phyloP scores from a whole-genome alignment of 208 protist genomes.

The Balamuthia mandrillaris region DNA sequence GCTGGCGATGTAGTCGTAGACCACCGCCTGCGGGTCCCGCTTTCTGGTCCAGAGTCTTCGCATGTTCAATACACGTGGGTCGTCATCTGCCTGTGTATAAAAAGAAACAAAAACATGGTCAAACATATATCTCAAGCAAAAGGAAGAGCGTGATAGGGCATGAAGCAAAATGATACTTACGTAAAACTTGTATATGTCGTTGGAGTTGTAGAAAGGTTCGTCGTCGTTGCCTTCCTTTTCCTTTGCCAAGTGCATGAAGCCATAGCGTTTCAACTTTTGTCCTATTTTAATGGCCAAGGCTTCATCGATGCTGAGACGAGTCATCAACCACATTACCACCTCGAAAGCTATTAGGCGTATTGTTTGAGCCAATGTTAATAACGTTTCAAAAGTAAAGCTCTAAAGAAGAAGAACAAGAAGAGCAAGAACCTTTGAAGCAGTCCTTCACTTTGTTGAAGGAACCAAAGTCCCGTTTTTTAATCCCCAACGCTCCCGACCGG shows the following conservation, averaged over 20 bases:
- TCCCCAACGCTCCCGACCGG: neutral
- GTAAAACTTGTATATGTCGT: constrained; percentile 19
- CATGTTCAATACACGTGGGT: neutral
- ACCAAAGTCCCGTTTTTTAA: constrained; percentile 14
- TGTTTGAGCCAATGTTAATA: too few species aligned
- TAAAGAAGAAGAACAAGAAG: too few species aligned
- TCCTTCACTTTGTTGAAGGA: constrained; percentile 29
- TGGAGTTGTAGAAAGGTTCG: constrained; percentile 15
- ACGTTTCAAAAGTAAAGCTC: too few species aligned
- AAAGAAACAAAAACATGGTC: too few species aligned
- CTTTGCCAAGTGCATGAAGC: neutral
- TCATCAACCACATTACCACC: constrained; percentile 29
- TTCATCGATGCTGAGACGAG: constrained; percentile 21
- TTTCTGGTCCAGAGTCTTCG: neutral
- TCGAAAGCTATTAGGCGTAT: too few species aligned
- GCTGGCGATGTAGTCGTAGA: neutral
- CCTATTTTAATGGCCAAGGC: neutral
- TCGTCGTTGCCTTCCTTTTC: constrained; percentile 5
- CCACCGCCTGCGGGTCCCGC: neutral
- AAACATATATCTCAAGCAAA: too few species aligned
- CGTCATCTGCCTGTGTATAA: neutral
- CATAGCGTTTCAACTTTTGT: neutral
- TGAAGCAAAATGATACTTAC: too few species aligned
- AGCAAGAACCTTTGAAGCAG: too few species aligned
- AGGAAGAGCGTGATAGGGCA: too few species aligned